Percentiles rank a stretch among this genome's conserved stretches.
These are phyloP conservation scores for Clonostachys rhizophaga DNA, from an alignment of 2,329 filamentous ascomycete species.

Conservation along the genomic window DNA sequence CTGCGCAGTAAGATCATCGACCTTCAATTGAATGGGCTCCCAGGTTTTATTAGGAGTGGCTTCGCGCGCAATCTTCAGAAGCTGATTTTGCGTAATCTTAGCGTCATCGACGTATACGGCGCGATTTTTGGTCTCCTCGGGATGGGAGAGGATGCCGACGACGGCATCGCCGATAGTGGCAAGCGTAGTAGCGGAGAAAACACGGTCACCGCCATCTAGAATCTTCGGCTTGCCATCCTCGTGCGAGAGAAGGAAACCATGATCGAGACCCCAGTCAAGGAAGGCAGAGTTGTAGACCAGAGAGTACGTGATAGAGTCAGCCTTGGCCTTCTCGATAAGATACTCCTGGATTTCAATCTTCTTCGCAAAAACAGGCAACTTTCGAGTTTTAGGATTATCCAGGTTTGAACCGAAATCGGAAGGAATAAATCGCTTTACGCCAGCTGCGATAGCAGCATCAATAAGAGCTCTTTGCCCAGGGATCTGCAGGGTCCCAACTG, in stretches of 20 bases:
- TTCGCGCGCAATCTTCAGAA: slow-evolving; percentile 41
- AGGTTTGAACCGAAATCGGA: slow-evolving; percentile 46
- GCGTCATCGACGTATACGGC: slow-evolving; percentile 36
- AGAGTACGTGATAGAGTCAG: slow-evolving; percentile 45
- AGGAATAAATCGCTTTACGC: slow-evolving; percentile 57
- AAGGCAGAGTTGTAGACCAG: slow-evolving; percentile 48
- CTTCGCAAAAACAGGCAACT: slow-evolving; percentile 43
- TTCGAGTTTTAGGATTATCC: slow-evolving; percentile 18
- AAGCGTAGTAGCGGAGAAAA: slow-evolving; percentile 43
- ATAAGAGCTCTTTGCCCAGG: slow-evolving; percentile 37
- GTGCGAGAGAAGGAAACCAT: slow-evolving; percentile 36
- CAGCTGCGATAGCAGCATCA: slow-evolving; percentile 52
- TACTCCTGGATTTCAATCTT: slow-evolving; percentile 39
- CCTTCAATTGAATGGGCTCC: slow-evolving; percentile 31
- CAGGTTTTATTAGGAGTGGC: slow-evolving; percentile 38
- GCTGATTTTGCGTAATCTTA: slow-evolving; percentile 35
- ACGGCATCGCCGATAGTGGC: slow-evolving; percentile 40
- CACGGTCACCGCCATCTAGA: slow-evolving; percentile 42
- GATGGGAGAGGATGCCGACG: slow-evolving; percentile 39
- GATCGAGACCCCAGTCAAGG: slow-evolving; percentile 49
- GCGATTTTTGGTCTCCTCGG: slow-evolving; percentile 47
- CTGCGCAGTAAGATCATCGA: not conserved
- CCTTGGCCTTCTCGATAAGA: slow-evolving; percentile 29
- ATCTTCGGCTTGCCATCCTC: slow-evolving; percentile 31
- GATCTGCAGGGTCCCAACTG: slow-evolving; percentile 28